Base-by-base conservation (phyloP, 805 yeast species). In the Debaryomyces maramus region DNA sequence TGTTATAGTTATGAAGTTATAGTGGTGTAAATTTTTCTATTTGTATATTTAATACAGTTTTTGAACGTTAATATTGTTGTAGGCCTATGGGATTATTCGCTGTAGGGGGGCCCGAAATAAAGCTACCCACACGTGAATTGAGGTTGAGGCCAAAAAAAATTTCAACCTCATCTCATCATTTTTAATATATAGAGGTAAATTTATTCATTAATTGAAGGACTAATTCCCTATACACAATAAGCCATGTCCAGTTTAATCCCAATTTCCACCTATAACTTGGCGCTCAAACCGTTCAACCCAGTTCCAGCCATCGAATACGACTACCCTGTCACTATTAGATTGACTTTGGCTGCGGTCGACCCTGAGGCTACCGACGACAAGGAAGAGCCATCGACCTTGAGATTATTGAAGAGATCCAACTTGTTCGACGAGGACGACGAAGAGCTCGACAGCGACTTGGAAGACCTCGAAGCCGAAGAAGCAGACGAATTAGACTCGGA, bases 331-430 rank as follows among this genome's bases (percentile, higher is more conserved):
- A 84, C 97, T 46, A 81, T 91, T 52, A 86, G 95, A 68, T 65
- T 91, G 56, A 90, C 98, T 39, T 77, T 91, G 78, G 99, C 97
- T 48, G 95, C 99, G 45, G 75, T 93, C 56, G 97, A 91, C 69
- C 96, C 97, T 47, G 86, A 82, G 58, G 76, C 95, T 21, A 81
- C 78, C 53, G 96, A 88, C 55, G 89, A 83, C 48, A 80, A 80
- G 55, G 81, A 75, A 50, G 83, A 78, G 53, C 97, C 98, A 51
- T 82, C 96, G 22, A 88, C 97, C 55, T 77, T 93, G 60, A 85
- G 95, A 73, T 77, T 91, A 59, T 77, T 91, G 62, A 89, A 88
- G 78, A 82, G 81, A 60, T 62, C 75, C 62, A 72, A 66, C 33
- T 61, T 64, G 19, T 56, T 65, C 48, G 48, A 62, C 37, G 76